Evolutionary conservation across 331 rosid species (phyloP).

Genomic region (Malus hybrid): DNA sequence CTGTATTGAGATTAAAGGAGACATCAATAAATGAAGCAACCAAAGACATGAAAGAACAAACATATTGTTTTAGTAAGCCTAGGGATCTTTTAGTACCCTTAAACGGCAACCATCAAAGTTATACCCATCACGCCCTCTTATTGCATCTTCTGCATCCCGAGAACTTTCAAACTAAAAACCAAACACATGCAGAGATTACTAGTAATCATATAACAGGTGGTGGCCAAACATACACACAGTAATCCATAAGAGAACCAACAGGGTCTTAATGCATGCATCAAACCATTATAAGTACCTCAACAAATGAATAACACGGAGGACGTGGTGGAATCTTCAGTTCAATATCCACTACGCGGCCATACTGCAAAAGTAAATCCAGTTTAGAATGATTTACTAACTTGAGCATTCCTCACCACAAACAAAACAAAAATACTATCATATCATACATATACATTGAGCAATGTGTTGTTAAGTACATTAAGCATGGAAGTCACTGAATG

Average conservation of each 20-base stretch:
- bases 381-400: not conserved
- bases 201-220: not conserved
- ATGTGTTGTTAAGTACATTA: not conserved
- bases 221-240: not conserved
- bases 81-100: slow-evolving; percentile 47
- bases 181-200: not conserved
- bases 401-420: no score
- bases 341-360: slow-evolving; percentile 90
- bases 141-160: slow-evolving; percentile 96
- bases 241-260: not conserved
- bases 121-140: slow-evolving; percentile 96
- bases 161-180: slow-evolving; percentile 76
- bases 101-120: slow-evolving; percentile 95
- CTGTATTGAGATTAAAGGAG: slow-evolving; percentile 31
- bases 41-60: not conserved
- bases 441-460: not conserved
- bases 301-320: slow-evolving; percentile 95
- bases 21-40: not conserved
- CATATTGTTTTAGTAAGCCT: not conserved
- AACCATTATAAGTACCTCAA: slow-evolving; percentile 53
- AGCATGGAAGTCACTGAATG: not conserved
- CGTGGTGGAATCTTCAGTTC: slow-evolving; percentile 96
- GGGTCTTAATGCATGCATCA: not conserved
- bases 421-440: no score
- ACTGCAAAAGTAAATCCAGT: slow-evolving; percentile 41